Evolutionary conservation across 495 filamentous ascomycete species (phyloP).

Genomic region (Penicillium canescens): DNA sequence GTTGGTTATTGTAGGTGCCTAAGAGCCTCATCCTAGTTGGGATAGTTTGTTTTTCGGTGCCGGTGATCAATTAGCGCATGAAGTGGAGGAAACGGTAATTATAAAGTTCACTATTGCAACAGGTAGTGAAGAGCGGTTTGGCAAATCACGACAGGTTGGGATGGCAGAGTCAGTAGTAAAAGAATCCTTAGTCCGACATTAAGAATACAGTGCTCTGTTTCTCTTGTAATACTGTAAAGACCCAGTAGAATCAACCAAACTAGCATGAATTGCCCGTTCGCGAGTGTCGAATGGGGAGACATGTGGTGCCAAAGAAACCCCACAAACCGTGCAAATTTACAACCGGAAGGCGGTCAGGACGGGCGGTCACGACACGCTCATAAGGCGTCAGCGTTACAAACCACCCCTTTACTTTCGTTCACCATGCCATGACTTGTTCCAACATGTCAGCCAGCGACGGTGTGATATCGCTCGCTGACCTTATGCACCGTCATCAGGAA

Average conservation of each 20-base stretch:
- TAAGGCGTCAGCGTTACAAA: too few species aligned
- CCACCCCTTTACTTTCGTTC: not conserved
- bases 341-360: not conserved
- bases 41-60: not conserved
- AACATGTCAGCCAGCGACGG: not conserved
- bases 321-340: not conserved
- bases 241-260: too few species aligned
- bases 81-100: too few species aligned
- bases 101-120: not conserved
- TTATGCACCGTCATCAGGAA: slow-evolving; percentile 10
- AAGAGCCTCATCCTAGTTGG: not conserved
- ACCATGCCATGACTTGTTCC: not conserved
- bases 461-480: not conserved
- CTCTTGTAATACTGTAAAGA: too few species aligned
- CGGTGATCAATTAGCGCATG: too few species aligned
- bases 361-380: not conserved
- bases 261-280: too few species aligned
- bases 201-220: too few species aligned
- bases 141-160: not conserved
- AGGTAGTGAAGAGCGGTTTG: not conserved
- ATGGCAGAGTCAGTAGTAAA: not conserved
- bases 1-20: not conserved
- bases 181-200: not conserved
- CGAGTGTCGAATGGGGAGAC: not conserved
- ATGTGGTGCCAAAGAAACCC: not conserved